phyloP scores from a whole-genome alignment of 116 monocot species.

The Papilionanthe hybrid region DNA sequence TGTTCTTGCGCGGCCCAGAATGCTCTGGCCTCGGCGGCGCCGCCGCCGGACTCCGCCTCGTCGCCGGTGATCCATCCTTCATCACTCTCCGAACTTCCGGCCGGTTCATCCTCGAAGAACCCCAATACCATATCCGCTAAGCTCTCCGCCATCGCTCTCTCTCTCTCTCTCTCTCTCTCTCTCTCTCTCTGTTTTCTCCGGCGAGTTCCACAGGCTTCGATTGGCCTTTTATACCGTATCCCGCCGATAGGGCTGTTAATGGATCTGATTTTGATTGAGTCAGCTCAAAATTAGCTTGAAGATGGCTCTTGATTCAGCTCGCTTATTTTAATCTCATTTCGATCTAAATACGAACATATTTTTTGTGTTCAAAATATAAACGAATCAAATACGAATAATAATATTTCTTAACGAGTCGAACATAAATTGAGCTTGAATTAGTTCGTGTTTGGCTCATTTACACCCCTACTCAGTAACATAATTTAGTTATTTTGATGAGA shows the following conservation, averaged over 20 bases:
- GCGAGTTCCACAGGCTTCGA: neutral
- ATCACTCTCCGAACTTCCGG: neutral
- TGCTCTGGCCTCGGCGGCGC: slow-evolving; percentile 24
- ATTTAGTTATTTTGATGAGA: no score
- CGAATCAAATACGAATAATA: no score
- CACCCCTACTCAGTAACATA: no score
- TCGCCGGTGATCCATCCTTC: slow-evolving; percentile 14
- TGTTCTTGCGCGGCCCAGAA: slow-evolving; percentile 67
- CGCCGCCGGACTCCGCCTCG: neutral
- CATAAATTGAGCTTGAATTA: no score
- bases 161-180: neutral
- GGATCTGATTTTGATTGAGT: no score
- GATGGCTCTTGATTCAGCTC: no score
- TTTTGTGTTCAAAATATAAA: no score
- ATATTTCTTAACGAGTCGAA: no score
- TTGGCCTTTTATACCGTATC: neutral
- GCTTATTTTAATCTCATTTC: no score
- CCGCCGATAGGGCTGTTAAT: neutral
- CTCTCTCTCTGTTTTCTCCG: neutral
- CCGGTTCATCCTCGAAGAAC: slow-evolving; percentile 47
- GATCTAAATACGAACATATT: no score
- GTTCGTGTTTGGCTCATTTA: no score
- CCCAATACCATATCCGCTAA: slow-evolving; percentile 55
- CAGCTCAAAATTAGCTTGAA: no score
- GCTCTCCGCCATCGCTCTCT: slow-evolving; percentile 22